Conservation (phyloP, 1,284 basidiomycete species). For the Malassezia caprae region DNA sequence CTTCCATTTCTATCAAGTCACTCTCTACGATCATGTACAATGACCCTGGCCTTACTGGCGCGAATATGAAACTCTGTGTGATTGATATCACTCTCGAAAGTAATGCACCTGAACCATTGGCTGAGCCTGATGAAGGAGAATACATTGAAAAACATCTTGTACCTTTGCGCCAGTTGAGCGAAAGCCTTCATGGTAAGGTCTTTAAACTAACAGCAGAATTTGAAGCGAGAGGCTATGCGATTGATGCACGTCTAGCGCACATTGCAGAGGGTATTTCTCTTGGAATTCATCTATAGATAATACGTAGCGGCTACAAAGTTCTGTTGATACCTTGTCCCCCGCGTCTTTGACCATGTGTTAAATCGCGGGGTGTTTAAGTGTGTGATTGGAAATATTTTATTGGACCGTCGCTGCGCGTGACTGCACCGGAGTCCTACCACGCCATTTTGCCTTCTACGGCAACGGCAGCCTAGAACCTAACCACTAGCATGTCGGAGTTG, state of each 20-base stretch:
- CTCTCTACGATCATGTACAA: constrained; percentile 34
- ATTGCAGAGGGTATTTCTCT: constrained; percentile 26
- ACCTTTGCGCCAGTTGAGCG: constrained; percentile 27
- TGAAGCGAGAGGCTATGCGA: constrained; percentile 27
- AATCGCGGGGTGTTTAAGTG: neutral
- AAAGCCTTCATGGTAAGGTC: constrained; percentile 28
- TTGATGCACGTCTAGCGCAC: constrained; percentile 44
- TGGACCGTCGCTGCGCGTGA: neutral
- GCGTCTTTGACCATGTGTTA: neutral
- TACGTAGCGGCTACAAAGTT: no score
- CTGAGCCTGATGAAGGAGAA: constrained; percentile 44
- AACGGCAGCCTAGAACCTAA: neutral
- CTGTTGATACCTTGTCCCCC: neutral
- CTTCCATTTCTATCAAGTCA: constrained; percentile 25
- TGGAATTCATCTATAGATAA: neutral
- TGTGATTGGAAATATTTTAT: neutral
- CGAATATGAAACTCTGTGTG: constrained; percentile 41
- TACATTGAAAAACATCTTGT: constrained; percentile 44
- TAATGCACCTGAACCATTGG: constrained; percentile 38
- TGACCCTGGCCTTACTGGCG: constrained; percentile 37
- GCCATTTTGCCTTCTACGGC: neutral
- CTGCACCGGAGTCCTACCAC: neutral
- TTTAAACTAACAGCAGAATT: constrained; percentile 22
- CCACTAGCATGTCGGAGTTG: neutral
- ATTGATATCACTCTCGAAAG: constrained; percentile 35